Conservation (phyloP, 140 eudicot genomes). For the Stevia rebaudiana region DNA sequence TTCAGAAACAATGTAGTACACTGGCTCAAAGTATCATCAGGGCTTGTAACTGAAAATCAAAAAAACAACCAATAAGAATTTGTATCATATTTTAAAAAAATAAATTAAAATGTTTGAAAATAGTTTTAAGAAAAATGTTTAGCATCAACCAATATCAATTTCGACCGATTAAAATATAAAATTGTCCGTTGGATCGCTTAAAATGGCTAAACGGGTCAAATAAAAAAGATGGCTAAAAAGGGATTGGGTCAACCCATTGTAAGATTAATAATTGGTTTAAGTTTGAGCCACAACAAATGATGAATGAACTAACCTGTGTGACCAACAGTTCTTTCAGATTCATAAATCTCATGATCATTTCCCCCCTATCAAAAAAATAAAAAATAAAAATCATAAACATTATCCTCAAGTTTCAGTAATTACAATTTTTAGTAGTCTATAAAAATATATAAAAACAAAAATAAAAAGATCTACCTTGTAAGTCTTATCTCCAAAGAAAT, state of each 20-base stretch:
- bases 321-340: conserved; percentile 72
- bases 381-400: no score
- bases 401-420: not conserved
- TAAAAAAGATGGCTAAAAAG: not conserved
- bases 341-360: conserved; percentile 85
- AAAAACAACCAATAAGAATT: not conserved
- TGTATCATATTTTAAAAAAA: no score
- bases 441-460: not conserved
- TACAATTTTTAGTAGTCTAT: not conserved
- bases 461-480: conserved; percentile 38
- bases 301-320: conserved; percentile 95
- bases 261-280: not conserved
- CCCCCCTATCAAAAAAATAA: conserved; percentile 63
- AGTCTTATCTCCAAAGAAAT: conserved; percentile 97
- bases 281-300: not conserved
- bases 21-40: conserved; percentile 70
- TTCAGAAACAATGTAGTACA: conserved; percentile 58
- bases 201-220: not conserved
- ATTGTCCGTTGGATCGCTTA: not conserved
- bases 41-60: conserved; percentile 72
- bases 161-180: not conserved
- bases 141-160: conserved; percentile 5
- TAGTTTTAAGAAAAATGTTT: not conserved
- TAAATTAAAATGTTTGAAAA: no score
- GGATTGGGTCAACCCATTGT: not conserved